A percentile compares a stretch with the other conserved stretches of the same genome.
These are phyloP conservation scores for Phytophthora podocarpi DNA, from an alignment of 352 stramenopile genomes.

Conservation along the genomic window DNA sequence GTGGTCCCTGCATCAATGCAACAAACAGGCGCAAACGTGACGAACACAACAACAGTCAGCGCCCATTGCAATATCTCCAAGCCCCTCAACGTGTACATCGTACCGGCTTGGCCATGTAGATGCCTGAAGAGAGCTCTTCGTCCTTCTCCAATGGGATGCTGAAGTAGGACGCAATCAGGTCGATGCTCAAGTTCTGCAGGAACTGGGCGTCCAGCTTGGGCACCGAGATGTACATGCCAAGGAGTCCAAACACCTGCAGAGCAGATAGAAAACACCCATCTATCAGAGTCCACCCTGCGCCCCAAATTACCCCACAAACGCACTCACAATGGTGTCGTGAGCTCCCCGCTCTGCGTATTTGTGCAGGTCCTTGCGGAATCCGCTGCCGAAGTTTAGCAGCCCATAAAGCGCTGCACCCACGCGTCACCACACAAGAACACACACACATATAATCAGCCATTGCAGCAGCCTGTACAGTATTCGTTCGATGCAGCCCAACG, in stretches of 20 bases:
- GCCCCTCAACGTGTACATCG: not conserved
- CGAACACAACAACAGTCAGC: not conserved
- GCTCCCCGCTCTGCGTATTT: slow-evolving; percentile 70
- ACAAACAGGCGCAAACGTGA: not conserved
- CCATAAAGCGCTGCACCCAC: slow-evolving; percentile 63
- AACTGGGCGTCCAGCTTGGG: slow-evolving; percentile 68
- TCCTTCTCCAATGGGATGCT: slow-evolving; percentile 73
- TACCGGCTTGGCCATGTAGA: slow-evolving; percentile 85
- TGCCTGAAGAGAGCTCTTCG: slow-evolving; percentile 72
- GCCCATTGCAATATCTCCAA: not conserved
- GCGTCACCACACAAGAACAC: too few species aligned
- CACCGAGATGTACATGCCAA: slow-evolving; percentile 86
- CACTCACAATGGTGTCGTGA: slow-evolving; percentile 74
- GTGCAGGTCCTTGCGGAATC: slow-evolving; percentile 80
- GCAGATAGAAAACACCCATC: not conserved
- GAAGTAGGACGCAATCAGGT: slow-evolving; percentile 77
- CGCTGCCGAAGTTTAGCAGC: slow-evolving; percentile 83
- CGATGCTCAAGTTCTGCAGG: slow-evolving; percentile 62
- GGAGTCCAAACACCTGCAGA: slow-evolving; percentile 74
- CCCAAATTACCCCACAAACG: not conserved
- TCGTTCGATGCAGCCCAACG: slow-evolving; percentile 2
- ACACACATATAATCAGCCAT: not conserved
- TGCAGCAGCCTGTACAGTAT: not conserved
- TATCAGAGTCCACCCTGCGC: not conserved
- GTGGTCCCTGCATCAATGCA: slow-evolving; percentile 48